Percentiles rank a stretch among this genome's conserved stretches.
Evolutionary conservation across 768 basidiomycete genomes (phyloP).

Genomic region (Gloeophyllum trabeum): DNA sequence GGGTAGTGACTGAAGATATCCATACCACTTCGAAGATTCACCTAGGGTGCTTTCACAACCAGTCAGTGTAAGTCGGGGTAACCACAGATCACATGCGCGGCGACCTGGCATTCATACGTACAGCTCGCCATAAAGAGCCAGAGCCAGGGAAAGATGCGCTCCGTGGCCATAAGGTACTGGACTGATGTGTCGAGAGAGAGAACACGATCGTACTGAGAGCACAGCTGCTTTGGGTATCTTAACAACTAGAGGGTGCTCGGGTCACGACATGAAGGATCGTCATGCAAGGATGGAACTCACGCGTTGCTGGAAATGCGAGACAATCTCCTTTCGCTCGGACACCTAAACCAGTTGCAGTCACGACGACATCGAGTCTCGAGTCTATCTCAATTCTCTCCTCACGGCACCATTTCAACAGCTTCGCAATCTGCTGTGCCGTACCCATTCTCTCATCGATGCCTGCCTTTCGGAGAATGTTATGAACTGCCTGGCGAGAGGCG

Average conservation of each 20-base stretch:
- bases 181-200: slow-evolving; percentile 8
- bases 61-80: too few relatives aligned
- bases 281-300: neutral
- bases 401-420: slow-evolving; percentile 3
- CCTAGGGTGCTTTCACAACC: slow-evolving; percentile 8
- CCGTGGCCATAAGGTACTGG: slow-evolving; percentile 11
- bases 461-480: too few relatives aligned
- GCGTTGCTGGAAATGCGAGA: neutral
- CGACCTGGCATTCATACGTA: too few relatives aligned
- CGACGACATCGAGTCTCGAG: neutral
- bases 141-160: slow-evolving; percentile 13
- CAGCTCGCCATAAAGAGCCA: slow-evolving; percentile 14
- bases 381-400: neutral
- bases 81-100: too few relatives aligned
- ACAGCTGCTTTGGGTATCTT: slow-evolving; percentile 14
- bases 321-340: neutral
- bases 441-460: too few relatives aligned
- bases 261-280: neutral
- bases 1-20: slow-evolving; percentile 15
- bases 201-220: slow-evolving; percentile 12
- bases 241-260: slow-evolving; percentile 7
- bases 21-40: slow-evolving; percentile 13
- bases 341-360: neutral
- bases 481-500: too few relatives aligned
- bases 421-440: too few relatives aligned